phyloP scores from a whole-genome alignment of 768 basidiomycete species.

The Sarcomyxa edulis region DNA sequence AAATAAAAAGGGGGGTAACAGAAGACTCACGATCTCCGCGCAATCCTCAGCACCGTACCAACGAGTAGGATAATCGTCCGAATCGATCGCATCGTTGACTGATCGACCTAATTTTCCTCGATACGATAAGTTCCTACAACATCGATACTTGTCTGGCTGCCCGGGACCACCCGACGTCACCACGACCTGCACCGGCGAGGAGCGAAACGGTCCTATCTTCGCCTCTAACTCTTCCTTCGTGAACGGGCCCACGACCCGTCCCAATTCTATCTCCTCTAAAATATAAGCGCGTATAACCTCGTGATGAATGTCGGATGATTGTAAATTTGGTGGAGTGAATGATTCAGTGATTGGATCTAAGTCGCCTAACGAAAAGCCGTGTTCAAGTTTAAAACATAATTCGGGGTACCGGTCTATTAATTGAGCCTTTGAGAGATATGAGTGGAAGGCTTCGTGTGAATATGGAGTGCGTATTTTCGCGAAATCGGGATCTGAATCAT shows the following conservation, averaged over 20 bases:
- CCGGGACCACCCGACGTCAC: constrained; percentile 9
- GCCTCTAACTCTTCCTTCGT: constrained; percentile 11
- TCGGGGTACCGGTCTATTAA: constrained; percentile 20
- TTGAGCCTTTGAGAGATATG: constrained; percentile 14
- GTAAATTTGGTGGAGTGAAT: constrained; percentile 11
- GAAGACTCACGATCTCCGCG: constrained; percentile 12
- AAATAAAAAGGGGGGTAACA: constrained; percentile 4
- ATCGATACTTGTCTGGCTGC: constrained; percentile 14
- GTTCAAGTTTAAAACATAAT: constrained; percentile 20
- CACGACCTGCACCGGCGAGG: constrained; percentile 12
- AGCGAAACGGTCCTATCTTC: constrained; percentile 18
- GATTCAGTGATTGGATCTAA: constrained; percentile 16
- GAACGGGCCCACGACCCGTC: constrained; percentile 16
- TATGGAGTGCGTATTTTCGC: constrained; percentile 28
- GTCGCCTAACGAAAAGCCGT: constrained; percentile 27
- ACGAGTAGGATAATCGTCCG: constrained; percentile 18
- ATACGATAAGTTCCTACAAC: constrained; percentile 16
- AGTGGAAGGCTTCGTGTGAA: constrained; percentile 19
- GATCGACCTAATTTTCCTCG: constrained; percentile 9
- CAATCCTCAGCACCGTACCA: constrained; percentile 13
- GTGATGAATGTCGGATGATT: constrained; percentile 6
- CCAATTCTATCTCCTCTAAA: constrained; percentile 4
- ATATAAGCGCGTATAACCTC: constrained; percentile 11
- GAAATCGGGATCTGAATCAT: no score
- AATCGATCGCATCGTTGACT: constrained; percentile 15